Percentiles rank a stretch among this genome's conserved stretches.
Conservation (phyloP, 1,284 basidiomycete genomes). For the Sporisorium iseilematis-ciliati region DNA sequence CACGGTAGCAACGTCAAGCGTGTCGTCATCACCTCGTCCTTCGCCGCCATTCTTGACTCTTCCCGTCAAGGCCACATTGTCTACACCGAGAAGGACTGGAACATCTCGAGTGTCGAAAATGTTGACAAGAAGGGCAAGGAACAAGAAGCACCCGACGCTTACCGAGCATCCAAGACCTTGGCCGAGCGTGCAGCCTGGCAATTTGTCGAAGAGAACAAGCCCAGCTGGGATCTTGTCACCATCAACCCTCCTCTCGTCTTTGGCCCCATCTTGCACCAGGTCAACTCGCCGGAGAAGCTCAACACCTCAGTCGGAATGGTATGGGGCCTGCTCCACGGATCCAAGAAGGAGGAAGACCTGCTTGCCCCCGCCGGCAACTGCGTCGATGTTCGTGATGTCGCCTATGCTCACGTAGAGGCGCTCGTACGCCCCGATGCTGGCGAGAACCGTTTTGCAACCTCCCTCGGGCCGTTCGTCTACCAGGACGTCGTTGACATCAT, state of each 20-base stretch:
- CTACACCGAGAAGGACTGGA: conserved; percentile 76
- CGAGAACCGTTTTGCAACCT: conserved; percentile 74
- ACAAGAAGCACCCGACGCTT: conserved; percentile 72
- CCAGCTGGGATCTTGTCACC: conserved; percentile 52
- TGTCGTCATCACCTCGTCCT: conserved; percentile 78
- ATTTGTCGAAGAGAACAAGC: conserved; percentile 56
- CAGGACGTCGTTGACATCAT: conserved; percentile 59
- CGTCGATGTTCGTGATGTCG: conserved; percentile 78
- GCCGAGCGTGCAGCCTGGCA: conserved; percentile 75
- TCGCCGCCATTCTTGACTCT: conserved; percentile 73
- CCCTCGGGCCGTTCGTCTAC: conserved; percentile 46
- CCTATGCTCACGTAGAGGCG: conserved; percentile 75
- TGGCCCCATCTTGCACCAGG: conserved; percentile 74
- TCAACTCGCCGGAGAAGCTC: conserved; percentile 72
- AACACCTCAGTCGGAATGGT: conserved; percentile 74
- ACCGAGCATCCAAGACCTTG: conserved; percentile 75
- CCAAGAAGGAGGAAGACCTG: conserved; percentile 68
- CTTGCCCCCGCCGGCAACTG: conserved; percentile 71
- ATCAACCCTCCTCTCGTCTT: conserved; percentile 61
- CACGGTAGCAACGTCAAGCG: conserved; percentile 73
- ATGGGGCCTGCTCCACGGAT: conserved; percentile 70
- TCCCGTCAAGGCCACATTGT: conserved; percentile 40
- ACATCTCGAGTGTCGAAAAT: conserved; percentile 74
- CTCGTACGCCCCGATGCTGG: conserved; percentile 75
- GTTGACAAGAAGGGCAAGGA: conserved; percentile 52